Base-by-base conservation (phyloP, 2,329 filamentous ascomycete species). In the Aureobasidium melanogenum region DNA sequence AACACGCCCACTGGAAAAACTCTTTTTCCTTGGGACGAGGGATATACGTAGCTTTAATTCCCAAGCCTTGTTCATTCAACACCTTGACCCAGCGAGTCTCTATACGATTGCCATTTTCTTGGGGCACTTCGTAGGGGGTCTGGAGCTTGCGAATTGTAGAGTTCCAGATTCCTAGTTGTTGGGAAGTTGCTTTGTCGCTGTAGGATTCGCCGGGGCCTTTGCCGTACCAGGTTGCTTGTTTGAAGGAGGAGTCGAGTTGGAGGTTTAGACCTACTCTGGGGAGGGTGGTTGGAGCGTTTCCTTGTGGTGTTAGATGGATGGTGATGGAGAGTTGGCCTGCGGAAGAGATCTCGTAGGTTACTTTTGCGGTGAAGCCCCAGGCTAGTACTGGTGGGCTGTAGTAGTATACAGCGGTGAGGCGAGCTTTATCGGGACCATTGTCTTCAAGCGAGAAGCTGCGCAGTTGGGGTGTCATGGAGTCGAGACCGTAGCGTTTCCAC, bases 161-260 rank as follows among this genome's bases (percentile, higher is more conserved):
- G 0, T 68, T 69, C 70, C 76, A 84, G 43, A 82, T 74, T 1
- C 80, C 84, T 0, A 84, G 67, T 1, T 73, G 74, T 65, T 86
- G 83, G 1, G 82, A 80, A 14, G 75, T 67, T 62, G 88, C 87
- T 73, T 84, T 86, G 73, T 90, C 87, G 17, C 75, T 74, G 74
- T 89, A 90, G 12, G 79, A 82, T 70, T 88, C 85, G 2, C 83
- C 83, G 0, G 84, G 84, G 0, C 87, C 86, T 5, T 81, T 80
- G 6, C 85, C 86, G 63, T 83, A 82, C 84, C 86, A 90, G 10
- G 74, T 70, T 4, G 82, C 80, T 0, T 71, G 65, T 54, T 81
- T 74, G 26, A 85, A 77, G 0, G 70, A 58, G 36, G 75, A 70
- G 5, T 76, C 74, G 0, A 87, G 71, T 36, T 78, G 76, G 5